A percentile compares a stretch with the other conserved stretches of the same genome.
phyloP scores from a whole-genome alignment of 192 early-diverging fungal species.

The Thamnidium elegans region DNA sequence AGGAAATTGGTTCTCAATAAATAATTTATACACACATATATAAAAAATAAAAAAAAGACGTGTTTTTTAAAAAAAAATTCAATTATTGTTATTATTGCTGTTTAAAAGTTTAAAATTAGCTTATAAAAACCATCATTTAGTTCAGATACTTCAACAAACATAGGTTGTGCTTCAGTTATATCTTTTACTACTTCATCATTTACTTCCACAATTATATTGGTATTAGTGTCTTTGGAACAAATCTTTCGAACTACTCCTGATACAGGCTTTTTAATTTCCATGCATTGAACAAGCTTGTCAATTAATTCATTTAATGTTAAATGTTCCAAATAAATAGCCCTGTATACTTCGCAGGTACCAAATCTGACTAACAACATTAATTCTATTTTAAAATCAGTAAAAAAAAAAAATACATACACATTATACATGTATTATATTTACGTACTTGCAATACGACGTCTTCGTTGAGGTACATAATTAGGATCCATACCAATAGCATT shows the following conservation, averaged over 20 bases:
- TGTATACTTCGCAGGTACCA: constrained; percentile 51
- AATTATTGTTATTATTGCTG: neutral
- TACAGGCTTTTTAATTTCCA: constrained; percentile 51
- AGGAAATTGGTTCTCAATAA: constrained; percentile 33
- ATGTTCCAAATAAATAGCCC: constrained; percentile 64
- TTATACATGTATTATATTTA: constrained; percentile 3
- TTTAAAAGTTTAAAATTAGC: constrained; percentile 46
- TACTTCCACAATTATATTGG: constrained; percentile 48
- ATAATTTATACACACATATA: neutral
- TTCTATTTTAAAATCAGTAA: constrained; percentile 32
- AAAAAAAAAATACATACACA: neutral
- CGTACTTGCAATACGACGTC: constrained; percentile 39
- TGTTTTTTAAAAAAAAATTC: neutral
- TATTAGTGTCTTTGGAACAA: constrained; percentile 25
- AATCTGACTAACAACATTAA: constrained; percentile 57
- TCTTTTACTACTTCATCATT: constrained; percentile 59
- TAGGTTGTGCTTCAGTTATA: constrained; percentile 64
- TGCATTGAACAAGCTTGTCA: constrained; percentile 46
- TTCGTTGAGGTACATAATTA: constrained; percentile 54
- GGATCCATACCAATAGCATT: constrained; percentile 56
- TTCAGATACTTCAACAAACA: constrained; percentile 50
- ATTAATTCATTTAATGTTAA: constrained; percentile 50
- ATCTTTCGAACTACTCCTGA: constrained; percentile 40
- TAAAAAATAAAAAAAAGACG: too few relatives aligned
- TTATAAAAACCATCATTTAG: constrained; percentile 42